Evolutionary conservation across 345 rosid species (phyloP).

Genomic region (Eucalyptus cloeziana): DNA sequence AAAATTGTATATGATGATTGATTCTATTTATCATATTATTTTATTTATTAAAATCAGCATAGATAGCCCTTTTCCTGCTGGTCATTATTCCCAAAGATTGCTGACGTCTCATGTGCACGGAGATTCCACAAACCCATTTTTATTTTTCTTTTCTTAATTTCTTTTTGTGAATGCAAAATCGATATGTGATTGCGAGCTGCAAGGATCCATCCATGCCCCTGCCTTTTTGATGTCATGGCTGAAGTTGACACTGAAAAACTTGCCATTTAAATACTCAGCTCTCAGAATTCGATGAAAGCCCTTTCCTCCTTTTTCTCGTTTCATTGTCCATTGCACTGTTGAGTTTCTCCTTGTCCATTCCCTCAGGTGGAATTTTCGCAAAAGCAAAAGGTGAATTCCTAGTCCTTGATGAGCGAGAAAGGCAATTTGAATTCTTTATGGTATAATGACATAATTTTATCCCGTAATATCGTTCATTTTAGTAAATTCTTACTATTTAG

Average conservation of each 20-base stretch:
- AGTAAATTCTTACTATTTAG: neutral
- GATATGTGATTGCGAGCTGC: neutral
- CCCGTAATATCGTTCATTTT: neutral
- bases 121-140: neutral
- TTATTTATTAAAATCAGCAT: neutral
- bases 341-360: neutral
- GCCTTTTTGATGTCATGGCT: neutral
- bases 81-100: neutral
- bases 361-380: neutral
- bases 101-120: neutral
- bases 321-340: neutral
- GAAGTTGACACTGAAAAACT: neutral
- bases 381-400: neutral
- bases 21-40: neutral
- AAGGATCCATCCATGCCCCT: neutral
- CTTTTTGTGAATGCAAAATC: neutral
- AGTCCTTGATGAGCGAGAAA: neutral
- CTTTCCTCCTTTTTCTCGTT: neutral
- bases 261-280: neutral
- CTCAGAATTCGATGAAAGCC: neutral
- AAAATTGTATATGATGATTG: neutral
- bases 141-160: neutral
- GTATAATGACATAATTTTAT: neutral
- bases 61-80: neutral
- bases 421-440: neutral